Percentiles rank a stretch among this genome's conserved stretches.
These are phyloP conservation scores for Rhexocercosporidium sp. DNA, from an alignment of 2,329 filamentous ascomycete species.

Conservation along the genomic window DNA sequence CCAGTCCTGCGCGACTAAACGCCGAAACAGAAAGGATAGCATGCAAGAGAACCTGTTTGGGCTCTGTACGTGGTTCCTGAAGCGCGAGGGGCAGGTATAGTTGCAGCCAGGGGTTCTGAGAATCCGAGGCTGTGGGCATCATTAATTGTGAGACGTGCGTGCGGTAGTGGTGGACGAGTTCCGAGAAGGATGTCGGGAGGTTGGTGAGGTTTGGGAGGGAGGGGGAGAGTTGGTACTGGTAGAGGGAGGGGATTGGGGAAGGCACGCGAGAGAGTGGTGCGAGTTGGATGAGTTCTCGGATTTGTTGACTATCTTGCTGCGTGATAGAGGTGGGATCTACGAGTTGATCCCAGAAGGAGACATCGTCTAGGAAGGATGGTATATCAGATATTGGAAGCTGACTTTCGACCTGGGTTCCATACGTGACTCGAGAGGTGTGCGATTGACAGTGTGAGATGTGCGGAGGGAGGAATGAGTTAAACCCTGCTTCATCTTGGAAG, in stretches of 20 bases:
- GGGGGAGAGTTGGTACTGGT: background rate
- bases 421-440: background rate
- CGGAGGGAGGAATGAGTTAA: background rate
- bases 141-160: background rate
- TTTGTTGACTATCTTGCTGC: background rate
- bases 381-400: background rate
- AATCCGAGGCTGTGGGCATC: background rate
- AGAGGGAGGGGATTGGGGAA: background rate
- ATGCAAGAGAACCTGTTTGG: background rate
- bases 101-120: background rate
- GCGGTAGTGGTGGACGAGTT: background rate
- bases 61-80: background rate
- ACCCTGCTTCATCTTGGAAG: background rate
- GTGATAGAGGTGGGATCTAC: background rate
- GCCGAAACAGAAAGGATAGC: background rate
- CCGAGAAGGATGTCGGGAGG: background rate
- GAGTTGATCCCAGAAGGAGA: conserved; percentile 2
- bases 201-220: background rate
- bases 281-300: background rate
- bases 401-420: background rate
- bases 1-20: background rate
- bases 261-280: background rate
- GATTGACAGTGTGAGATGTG: background rate
- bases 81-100: background rate
- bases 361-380: background rate